Base-by-base conservation (phyloP, 192 early-diverging fungal species). In the Coemansia sp. region DNA sequence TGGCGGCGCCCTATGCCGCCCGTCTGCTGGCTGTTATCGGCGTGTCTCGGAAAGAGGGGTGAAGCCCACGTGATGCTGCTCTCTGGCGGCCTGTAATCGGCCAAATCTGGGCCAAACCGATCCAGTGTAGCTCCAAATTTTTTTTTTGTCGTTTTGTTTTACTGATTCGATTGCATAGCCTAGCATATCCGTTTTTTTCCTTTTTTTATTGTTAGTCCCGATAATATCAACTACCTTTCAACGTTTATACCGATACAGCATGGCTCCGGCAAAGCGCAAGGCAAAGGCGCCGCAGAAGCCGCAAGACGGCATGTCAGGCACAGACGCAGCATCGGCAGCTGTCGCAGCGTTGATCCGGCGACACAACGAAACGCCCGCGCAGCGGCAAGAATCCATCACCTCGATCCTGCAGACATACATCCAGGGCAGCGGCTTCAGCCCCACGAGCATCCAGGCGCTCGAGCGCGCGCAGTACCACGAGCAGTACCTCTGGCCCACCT, bases 11-110 rank as follows among this genome's bases (percentile, higher is more conserved):
- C 11, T 78, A 61, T 23, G 74, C 68, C 0, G 39, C 69, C 2
- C 55, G 68, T 11, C 47, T 78, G 48, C 41, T 78, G 51, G 69
- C 69, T 2, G 34, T 61, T 9, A 52, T 78, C 39, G 63, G 61
- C 43, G 44, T 45, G 0, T 2, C 37, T 17, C 47, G 23, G 37
- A 14, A 9, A 21, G 19, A 19, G 9, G 43, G n/a, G 1, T 2
- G 34, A 10, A 4, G 43, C 43, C n/a, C 43, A 45, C 43, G 43
- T 45, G 43, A n/a, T 45, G n/a, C 18, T 9, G 43, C 43, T 1
- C 43, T 2, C 15, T 4, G n/a, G 9, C n/a, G 43, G 12, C 19
- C 43, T n/a, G 43, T 45, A 19, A 45, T 8, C 43, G 19, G 19
- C 3, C n/a, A n/a, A n/a, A n/a, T n/a, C n/a, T n/a, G n/a, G n/a